A percentile compares a stretch with the other conserved stretches of the same genome.
phyloP scores from a whole-genome alignment of 306 rosid genomes.

The Delonix regia region DNA sequence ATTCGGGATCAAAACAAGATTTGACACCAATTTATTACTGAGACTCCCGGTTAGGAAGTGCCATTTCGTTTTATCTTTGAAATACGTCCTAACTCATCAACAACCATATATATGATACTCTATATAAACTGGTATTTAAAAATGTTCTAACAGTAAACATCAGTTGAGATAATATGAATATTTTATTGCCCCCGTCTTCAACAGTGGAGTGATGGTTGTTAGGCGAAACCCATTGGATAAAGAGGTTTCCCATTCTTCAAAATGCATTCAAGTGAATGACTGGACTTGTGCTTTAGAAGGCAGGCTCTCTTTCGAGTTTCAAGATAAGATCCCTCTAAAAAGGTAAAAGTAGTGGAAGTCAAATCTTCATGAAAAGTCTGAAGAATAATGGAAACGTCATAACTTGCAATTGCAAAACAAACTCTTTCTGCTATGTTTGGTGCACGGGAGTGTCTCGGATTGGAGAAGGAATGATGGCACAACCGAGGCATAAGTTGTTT shows the following conservation, averaged over 20 bases:
- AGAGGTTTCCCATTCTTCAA: not conserved
- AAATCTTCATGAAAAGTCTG: not conserved
- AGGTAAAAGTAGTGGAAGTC: not conserved
- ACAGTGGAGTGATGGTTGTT: not conserved
- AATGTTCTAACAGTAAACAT: not conserved
- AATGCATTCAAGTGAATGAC: not conserved
- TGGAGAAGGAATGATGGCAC: too few species aligned
- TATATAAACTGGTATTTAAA: not conserved
- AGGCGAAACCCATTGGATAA: conserved; percentile 1
- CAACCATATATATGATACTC: not conserved
- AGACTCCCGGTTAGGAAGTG: not conserved
- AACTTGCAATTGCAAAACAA: not conserved
- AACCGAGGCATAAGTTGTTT: too few species aligned
- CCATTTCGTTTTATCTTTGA: not conserved
- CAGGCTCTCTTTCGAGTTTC: conserved; percentile 11
- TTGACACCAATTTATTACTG: not conserved
- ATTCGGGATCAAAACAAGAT: too few species aligned
- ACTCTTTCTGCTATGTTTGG: too few species aligned
- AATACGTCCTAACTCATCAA: not conserved
- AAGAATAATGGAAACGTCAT: not conserved
- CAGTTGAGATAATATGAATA: not conserved
- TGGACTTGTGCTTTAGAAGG: not conserved
- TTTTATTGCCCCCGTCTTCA: not conserved
- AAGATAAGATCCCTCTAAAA: not conserved
- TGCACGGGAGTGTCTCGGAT: too few species aligned